Evolutionary conservation across 2,329 filamentous ascomycete genomes (phyloP), one percentile per base, ranked within the genome.

Genomic region (Conoideocrella luteorostrata): DNA sequence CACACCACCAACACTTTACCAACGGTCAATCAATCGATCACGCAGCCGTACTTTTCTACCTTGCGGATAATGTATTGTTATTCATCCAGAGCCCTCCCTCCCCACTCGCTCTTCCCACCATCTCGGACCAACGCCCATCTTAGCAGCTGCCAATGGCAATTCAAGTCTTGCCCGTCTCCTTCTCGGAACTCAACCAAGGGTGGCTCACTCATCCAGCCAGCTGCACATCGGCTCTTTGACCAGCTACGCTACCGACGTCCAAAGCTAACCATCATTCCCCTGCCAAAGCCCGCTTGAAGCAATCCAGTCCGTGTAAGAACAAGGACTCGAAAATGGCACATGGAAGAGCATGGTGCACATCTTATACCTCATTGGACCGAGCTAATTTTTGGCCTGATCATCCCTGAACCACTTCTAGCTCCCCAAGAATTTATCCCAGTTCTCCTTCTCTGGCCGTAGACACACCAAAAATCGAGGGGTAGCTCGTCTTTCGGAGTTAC

Each of bases 331-430:
- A 17, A 10, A 2, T 20, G 33, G n/a, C n/a, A n/a, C n/a, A n/a
- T 4, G 28, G 12, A 10, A 41, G 29, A 33, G 39, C 29, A 41
- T 18, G 39, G n/a, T n/a, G 28, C 21, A 23, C 39, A 34, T 41
- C 39, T 41, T 34, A 17, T 41, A 11, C 28, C 20, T 41, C 18
- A 24, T 33, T 26, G 39, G 39, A 23, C n/a, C 28, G 18, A 33
- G 18, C 39, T 30, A 34, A 24, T 41, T 12, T 21, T 15, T 4
- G 29, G 9, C 15, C 29, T 41, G 38, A 32, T 18, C 18, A 17
- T 17, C 5, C 24, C 4, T 7, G 23, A 9, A 40, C 26, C 38
- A 40, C 26, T 21, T 40, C 38, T 13, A 23, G 9, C 15, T 40
- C 18, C 28, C 39, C 20, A 34, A 24, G 15, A 21, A 29, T 18